Evolutionary conservation across 208 protist genomes (phyloP), one percentile per base, ranked within the genome.

Genomic region (Angomonas ambiguus): DNA sequence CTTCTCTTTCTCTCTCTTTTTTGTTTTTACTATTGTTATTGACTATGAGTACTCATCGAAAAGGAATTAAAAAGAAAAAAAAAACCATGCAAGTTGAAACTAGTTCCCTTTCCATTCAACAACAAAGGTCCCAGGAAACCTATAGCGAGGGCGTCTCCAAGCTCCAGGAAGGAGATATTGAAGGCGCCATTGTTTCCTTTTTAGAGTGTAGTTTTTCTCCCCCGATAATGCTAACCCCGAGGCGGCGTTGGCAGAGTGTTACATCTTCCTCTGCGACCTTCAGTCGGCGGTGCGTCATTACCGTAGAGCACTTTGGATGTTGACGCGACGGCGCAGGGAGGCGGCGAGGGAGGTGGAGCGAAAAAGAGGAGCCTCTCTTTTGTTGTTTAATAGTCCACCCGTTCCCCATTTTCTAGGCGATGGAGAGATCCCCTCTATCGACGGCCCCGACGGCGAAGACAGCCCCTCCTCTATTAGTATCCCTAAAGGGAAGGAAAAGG

Each of bases 221-320:
- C 76, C 76, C 10, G 67, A 92, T 13, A 82, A 90, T 57, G 77
- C 85, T 42, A 80, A 82, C 28, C 85, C 90, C 1, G 71, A 91
- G 48, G 81, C 88, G 27, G 85, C 90, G 1, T 58, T 83, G 2
- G 90, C 87, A 3, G 87, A 96, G 76, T 92, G 85, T 56, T 92
- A 91, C 71, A 65, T 93, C 35, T 83, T 80, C 1, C 65, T 93
- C 1, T 92, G 80, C 74, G 90, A 96, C 66, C 72, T 96, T 41
- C 85, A 85, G 51, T 87, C 83, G 13, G 90, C 90, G 8, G 73
- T 96, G 30, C 82, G 83, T 11, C 82, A 85, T 48, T 96, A 96
- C 59, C 81, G 87, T 0, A 82, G 85, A 10, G 83, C 85, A 25
- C 51, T 96, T 51, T 93, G 85, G 86, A 67, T 87, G 10, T 63